Conservation (phyloP, 139 green algal genomes). For the Auxenochlorella protothecoides region DNA sequence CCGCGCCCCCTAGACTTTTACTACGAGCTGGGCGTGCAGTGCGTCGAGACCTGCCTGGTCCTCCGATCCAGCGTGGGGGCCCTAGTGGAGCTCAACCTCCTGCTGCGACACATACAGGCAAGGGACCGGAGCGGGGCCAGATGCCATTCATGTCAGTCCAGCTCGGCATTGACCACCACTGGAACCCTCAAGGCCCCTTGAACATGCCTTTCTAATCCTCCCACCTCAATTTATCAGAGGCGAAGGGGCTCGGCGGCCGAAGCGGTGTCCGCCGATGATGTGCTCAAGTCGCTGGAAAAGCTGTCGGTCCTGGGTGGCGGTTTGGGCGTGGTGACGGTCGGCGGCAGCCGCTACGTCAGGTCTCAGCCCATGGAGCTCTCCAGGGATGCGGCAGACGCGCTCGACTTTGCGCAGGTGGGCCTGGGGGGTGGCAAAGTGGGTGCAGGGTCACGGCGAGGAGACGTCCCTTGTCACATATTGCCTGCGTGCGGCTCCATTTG, state of each 20-base stretch:
- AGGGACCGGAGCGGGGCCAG: background rate
- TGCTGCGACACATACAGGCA: slow-evolving; percentile 32
- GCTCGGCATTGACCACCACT: too few relatives aligned
- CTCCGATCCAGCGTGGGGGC: slow-evolving; percentile 58
- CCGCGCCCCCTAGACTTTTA: slow-evolving; percentile 58
- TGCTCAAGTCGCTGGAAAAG: slow-evolving; percentile 68
- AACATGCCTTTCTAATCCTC: background rate
- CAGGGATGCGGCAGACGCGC: slow-evolving; percentile 62
- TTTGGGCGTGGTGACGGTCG: slow-evolving; percentile 58
- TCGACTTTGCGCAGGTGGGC: slow-evolving; percentile 54
- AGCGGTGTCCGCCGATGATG: slow-evolving; percentile 56
- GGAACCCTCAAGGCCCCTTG: too few relatives aligned
- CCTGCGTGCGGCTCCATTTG: too few relatives aligned
- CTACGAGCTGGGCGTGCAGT: slow-evolving; percentile 86
- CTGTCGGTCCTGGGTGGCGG: slow-evolving; percentile 62
- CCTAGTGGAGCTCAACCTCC: slow-evolving; percentile 59
- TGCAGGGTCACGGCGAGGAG: too few relatives aligned
- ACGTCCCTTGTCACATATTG: too few relatives aligned
- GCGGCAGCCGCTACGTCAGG: slow-evolving; percentile 43
- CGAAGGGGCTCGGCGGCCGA: slow-evolving; percentile 45
- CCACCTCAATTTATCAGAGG: slow-evolving; percentile 28
- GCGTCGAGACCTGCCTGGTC: slow-evolving; percentile 74
- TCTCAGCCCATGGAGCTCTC: slow-evolving; percentile 74
- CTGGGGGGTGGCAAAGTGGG: too few relatives aligned
- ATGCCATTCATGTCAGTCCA: too few relatives aligned